Base-by-base conservation (phyloP, 2,329 filamentous ascomycete genomes). In the Elsinoe ampelina region DNA sequence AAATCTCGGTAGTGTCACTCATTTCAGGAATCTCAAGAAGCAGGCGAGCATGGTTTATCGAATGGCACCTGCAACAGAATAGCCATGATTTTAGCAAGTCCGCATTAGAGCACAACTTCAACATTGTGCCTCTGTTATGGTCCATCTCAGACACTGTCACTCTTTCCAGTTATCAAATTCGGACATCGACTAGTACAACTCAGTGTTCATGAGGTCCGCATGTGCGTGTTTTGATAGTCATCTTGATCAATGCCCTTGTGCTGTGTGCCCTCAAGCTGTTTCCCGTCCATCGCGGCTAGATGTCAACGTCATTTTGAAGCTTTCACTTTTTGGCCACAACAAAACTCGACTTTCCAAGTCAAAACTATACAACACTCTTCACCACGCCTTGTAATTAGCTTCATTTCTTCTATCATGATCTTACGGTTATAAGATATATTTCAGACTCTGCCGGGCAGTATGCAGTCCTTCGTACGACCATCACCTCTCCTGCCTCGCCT, bases 231-330 rank as follows among this genome's bases (percentile, higher is more conserved):
- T 12, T n/a, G 12, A 39, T 39, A 3, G 3, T n/a, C 10, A 12
- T n/a, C 10, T 12, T 39, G 36, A n/a, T 38, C 2, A 3, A 38
- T 38, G 11, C n/a, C 3, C 36, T 39, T 17, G 13, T 39, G 36
- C 3, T 39, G 36, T 7, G 26, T 5, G 26, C 26, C 8, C 8
- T 30, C 26, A 30, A 30, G 26, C 26, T 30, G 26, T 30, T 30
- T n/a, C n/a, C n/a, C n/a, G n/a, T n/a, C 26, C 26, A 30, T 30
- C 41, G 41, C n/a, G 41, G 19, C 26, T 20, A 22, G 6, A 22
- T 52, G 32, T 52, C 48, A 34, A 52, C 48, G 48, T 52, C 48
- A 52, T 52, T 52, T 52, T 52, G 32, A 39, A 52, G 34, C 48
- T 52, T 52, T 35, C 26, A 34, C 45, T 50, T 48, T 26, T 48